Evolutionary conservation across 2,329 filamentous ascomycete species (phyloP).

Genomic region (Aschersonia sp.): DNA sequence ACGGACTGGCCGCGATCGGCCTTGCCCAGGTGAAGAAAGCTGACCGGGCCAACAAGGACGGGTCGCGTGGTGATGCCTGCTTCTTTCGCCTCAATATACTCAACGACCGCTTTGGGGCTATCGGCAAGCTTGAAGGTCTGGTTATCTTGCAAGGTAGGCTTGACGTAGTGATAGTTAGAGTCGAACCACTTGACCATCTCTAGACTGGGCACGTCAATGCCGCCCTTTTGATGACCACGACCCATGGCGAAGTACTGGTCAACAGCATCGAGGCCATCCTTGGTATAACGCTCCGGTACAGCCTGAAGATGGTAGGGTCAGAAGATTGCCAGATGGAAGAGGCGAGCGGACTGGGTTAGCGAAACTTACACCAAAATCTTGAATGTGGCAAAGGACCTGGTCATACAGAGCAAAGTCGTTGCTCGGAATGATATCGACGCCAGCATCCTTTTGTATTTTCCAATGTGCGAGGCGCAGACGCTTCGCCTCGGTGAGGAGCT

Average conservation of each 20-base stretch:
- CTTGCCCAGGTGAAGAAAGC: conserved; percentile 96
- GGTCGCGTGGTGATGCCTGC: conserved; percentile 86
- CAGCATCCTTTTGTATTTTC: conserved; percentile 98
- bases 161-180: conserved; percentile 99
- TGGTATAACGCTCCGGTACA: conserved; percentile 84
- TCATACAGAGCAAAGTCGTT: conserved; percentile 99
- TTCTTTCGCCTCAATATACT: conserved; percentile 97
- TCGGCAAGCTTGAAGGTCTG: conserved; percentile 84
- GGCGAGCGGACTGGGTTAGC: neutral
- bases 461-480: conserved; percentile 92
- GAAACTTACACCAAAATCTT: conserved; percentile 76
- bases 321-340: no score
- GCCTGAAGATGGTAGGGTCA: conserved; percentile 35
- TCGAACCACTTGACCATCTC: conserved; percentile 99
- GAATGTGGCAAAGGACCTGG: conserved; percentile 94
- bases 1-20: conserved; percentile 90
- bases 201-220: conserved; percentile 81
- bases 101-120: conserved; percentile 82
- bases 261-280: conserved; percentile 71
- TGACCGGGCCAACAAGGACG: conserved; percentile 88
- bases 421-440: conserved; percentile 94
- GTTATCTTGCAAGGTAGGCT: conserved; percentile 93
- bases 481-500: conserved; percentile 91
- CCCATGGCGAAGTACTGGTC: conserved; percentile 99
- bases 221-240: conserved; percentile 90